Evolutionary conservation across 2,329 filamentous ascomycete species (phyloP), one percentile per base, ranked within the genome.

Genomic region (Emergomyces orientalis): DNA sequence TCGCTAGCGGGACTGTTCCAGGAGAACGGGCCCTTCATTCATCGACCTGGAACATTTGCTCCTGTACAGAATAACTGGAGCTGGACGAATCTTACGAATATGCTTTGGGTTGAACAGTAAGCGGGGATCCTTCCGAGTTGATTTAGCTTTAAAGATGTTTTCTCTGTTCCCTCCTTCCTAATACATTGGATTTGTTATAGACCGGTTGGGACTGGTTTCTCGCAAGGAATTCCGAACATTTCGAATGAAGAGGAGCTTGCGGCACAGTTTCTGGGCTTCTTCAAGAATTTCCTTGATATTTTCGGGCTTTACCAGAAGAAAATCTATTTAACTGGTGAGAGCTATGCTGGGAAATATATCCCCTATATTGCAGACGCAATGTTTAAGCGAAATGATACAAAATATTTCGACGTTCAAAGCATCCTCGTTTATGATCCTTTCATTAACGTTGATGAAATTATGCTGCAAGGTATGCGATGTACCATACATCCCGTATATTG

Each of bases 21-120:
- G 59, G 89, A 93, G 68, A 92, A 91, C 68, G 7, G 90, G 0
- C 87, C 89, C 0, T 88, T 90, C 69, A 63, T 82, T 5, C 90
- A 87, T 87, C 83, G 88, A 70, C 61, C 61, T 47, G 90, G 90
- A 41, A 92, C 88, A 0, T 82, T 80, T 62, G 79, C 80, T 22
- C 88, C 88, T 0, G 79, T 85, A 0, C 76, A 78, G 54, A 91
- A 91, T 70, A 80, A 83, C 0, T 91, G 87, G 77, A 82, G 83
- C n/a, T 92, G 88, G 88, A 84, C 84, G 64, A 88, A 88, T 59
- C 75, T 93, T 43, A 89, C 88, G 61, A 91, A 92, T 73, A 83
- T 92, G 69, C 78, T 94, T 56, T 94, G 86, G 84, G 81, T 89
- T 9, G 88, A 90, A 69, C 87, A 89, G 71, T 86, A 85, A 5